Base-by-base conservation (phyloP, 2,329 filamentous ascomycete species). In the Exophiala lecanii-corni region DNA sequence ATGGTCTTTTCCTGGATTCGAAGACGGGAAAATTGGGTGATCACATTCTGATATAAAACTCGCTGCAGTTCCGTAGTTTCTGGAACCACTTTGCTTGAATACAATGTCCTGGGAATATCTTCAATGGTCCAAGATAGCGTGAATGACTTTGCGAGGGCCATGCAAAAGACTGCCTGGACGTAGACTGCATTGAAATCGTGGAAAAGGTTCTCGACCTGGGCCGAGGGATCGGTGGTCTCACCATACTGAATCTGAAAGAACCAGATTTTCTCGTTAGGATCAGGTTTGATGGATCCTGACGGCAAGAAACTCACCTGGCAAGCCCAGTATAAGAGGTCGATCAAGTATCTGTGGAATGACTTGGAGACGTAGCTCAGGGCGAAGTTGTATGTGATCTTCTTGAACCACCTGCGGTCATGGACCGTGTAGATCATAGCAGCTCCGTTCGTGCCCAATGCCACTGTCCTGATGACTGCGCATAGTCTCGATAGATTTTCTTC, bases 301-400 rank as follows among this genome's bases (percentile, higher is more conserved):
- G n/a, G n/a, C n/a, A n/a, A n/a, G n/a, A n/a, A n/a, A n/a, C n/a
- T n/a, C 30, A 51, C 47, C 20, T 43, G 26, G 30, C 37, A 44
- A 19, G 47, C 50, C 37, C 54, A 54, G 5, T 49, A 36, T 23
- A 56, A 31, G 5, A 55, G 34, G 38, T 56, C 54, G 15, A 56
- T 47, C 17, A 51, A 25, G 32, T 46, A 46, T 31, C 31, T 46
- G 30, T 36, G 28, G 10, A 51, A 49, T 51, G 51, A 56, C 15
- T 34, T 26, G 17, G 48, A 37, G 12, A 41, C 15, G 34, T 54
- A 23, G 16, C 43, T 28, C 17, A 50, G 17, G 15, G 49, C 54
- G 4, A 38, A 15, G 10, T 46, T 49, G 43, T 43, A 55, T 21
- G 36, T 38, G 3, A 48, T 43, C 23, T 45, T 35, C 30, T 51